Evolutionary conservation across 257 asterid genomes (phyloP).

Genomic region (Handroanthus guayacan): DNA sequence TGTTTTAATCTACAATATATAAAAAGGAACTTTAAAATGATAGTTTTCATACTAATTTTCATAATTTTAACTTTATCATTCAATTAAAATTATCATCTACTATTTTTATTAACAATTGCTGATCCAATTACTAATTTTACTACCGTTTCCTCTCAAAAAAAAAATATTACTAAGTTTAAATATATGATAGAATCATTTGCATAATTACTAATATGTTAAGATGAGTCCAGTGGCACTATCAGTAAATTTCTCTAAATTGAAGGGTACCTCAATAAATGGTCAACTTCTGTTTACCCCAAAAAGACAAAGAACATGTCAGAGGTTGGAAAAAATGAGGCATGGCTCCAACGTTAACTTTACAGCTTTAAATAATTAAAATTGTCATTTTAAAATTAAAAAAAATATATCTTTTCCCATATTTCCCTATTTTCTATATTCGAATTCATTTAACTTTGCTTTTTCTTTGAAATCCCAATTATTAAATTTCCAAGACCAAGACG

Average conservation of each 20-base stretch:
- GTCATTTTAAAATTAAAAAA: slow-evolving; percentile 33
- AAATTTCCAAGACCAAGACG: slow-evolving; percentile 67
- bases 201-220: not conserved
- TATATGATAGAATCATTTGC: too few relatives aligned
- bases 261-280: slow-evolving; percentile 34
- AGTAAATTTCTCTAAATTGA: slow-evolving; percentile 39
- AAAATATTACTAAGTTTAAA: too few relatives aligned
- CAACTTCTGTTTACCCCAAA: slow-evolving; percentile 55
- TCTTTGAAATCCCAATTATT: slow-evolving; percentile 44
- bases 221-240: slow-evolving; percentile 32
- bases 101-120: too few relatives aligned
- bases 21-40: too few relatives aligned
- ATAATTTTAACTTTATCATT: too few relatives aligned
- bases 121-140: too few relatives aligned
- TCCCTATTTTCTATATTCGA: slow-evolving; percentile 7
- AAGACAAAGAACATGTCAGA: slow-evolving; percentile 60
- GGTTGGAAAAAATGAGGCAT: slow-evolving; percentile 44
- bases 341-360: slow-evolving; percentile 64
- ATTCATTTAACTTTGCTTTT: slow-evolving; percentile 43
- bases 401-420: slow-evolving; percentile 35
- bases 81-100: too few relatives aligned
- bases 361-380: slow-evolving; percentile 49
- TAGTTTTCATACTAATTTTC: too few relatives aligned
- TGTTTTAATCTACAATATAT: too few relatives aligned
- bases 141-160: too few relatives aligned